Conservation (phyloP, 768 basidiomycete genomes). For the Leucosporidium yakuticum region DNA sequence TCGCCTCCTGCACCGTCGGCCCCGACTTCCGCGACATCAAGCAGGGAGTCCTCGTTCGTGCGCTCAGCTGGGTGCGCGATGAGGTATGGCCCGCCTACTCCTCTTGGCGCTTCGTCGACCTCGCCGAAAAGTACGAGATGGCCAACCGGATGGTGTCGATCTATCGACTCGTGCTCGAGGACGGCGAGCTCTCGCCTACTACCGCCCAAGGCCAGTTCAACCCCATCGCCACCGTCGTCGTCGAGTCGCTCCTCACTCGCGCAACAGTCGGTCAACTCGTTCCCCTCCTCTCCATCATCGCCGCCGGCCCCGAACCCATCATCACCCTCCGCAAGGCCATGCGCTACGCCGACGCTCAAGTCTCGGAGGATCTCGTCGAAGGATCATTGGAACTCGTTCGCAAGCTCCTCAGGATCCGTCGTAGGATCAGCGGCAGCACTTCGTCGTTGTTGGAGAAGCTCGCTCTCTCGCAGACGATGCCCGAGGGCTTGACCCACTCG, state of each 20-base stretch:
- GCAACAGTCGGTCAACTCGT: constrained; percentile 62
- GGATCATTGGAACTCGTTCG: constrained; percentile 60
- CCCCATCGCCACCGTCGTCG: constrained; percentile 44
- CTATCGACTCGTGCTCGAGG: constrained; percentile 58
- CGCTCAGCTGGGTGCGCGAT: constrained; percentile 68
- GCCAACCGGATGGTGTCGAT: constrained; percentile 61
- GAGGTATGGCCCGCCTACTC: constrained; percentile 83
- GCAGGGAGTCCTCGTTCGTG: constrained; percentile 74
- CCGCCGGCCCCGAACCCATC: constrained; percentile 57
- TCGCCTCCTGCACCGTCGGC: constrained; percentile 46
- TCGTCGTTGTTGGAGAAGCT: constrained; percentile 64
- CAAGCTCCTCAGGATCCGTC: constrained; percentile 61
- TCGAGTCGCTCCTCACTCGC: constrained; percentile 65
- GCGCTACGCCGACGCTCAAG: constrained; percentile 62
- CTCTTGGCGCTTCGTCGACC: constrained; percentile 76
- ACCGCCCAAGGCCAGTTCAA: constrained; percentile 2
- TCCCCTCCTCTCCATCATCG: constrained; percentile 67
- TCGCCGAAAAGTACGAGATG: constrained; percentile 79
- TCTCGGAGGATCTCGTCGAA: constrained; percentile 63
- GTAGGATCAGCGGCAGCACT: constrained; percentile 43
- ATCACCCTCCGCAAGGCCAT: constrained; percentile 58
- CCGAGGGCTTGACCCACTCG: background rate
- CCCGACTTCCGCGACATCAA: constrained; percentile 63
- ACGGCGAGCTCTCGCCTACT: constrained; percentile 13
- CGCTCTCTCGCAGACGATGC: constrained; percentile 15